phyloP scores from a whole-genome alignment of 2,329 filamentous ascomycete species.

The Sordariomycetes sp. region DNA sequence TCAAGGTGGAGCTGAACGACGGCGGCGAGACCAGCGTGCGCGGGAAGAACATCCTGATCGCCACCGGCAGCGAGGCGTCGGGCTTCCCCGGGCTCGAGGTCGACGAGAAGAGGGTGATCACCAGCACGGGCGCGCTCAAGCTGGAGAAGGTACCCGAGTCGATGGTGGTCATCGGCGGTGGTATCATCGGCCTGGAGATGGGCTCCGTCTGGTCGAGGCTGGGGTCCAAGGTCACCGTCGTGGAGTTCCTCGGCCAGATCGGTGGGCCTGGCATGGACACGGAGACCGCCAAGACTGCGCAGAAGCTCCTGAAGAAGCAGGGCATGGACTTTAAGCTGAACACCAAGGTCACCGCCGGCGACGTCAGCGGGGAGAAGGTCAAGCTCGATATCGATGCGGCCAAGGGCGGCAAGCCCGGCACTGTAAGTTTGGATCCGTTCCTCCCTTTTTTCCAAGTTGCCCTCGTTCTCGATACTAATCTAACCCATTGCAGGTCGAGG shows the following conservation, averaged over 20 bases:
- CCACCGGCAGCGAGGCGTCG: conserved; percentile 88
- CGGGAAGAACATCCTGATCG: conserved; percentile 97
- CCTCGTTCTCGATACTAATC: neutral
- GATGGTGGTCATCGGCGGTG: conserved; percentile 94
- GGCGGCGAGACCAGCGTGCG: conserved; percentile 80
- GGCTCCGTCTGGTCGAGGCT: conserved; percentile 93
- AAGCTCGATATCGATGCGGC: conserved; percentile 81
- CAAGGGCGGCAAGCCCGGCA: conserved; percentile 93
- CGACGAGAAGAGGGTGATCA: conserved; percentile 95
- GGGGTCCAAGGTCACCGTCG: conserved; percentile 88
- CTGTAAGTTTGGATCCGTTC: conserved; percentile 42
- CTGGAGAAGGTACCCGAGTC: conserved; percentile 88
- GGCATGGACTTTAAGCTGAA: conserved; percentile 96
- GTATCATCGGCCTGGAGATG: conserved; percentile 99
- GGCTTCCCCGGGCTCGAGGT: conserved; percentile 93
- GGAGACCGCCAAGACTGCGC: conserved; percentile 81
- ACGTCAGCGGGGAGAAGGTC: conserved; percentile 66
- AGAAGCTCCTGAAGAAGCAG: conserved; percentile 93
- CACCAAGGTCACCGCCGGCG: conserved; percentile 87
- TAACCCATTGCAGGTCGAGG: conserved; percentile 55
- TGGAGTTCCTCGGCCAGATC: conserved; percentile 93
- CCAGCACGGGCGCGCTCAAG: conserved; percentile 87
- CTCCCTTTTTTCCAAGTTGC: neutral
- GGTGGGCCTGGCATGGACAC: conserved; percentile 95
- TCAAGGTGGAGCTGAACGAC: conserved; percentile 83